Conservation (phyloP, 208 protist species). For the Strigomonas culicis region DNA sequence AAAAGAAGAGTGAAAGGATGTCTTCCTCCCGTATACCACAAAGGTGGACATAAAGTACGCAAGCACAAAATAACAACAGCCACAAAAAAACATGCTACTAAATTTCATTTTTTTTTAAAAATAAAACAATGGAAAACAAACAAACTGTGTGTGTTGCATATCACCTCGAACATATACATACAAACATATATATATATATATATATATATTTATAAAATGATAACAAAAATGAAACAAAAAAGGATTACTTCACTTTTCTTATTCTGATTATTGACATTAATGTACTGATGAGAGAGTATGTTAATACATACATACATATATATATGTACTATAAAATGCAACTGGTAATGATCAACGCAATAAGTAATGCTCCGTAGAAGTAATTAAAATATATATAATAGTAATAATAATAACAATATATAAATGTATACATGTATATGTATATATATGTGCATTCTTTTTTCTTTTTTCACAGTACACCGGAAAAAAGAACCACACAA, state of each 20-base stretch:
- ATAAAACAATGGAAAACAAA: neutral
- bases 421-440: neutral
- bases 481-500: neutral
- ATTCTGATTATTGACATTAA: neutral
- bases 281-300: no score
- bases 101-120: neutral
- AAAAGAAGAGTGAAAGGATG: no score
- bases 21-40: no score
- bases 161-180: neutral
- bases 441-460: neutral
- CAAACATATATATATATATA: neutral
- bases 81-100: constrained; percentile 10
- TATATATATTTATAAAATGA: neutral
- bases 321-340: neutral
- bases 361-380: neutral
- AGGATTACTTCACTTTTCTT: constrained; percentile 1
- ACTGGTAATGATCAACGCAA: neutral
- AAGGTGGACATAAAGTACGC: no score
- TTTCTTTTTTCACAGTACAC: neutral
- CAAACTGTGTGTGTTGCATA: no score
- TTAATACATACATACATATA: constrained; percentile 5
- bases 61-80: neutral
- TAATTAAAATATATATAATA: neutral
- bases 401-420: constrained; percentile 1
- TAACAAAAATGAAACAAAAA: constrained; percentile 6